A percentile compares a stretch with the other conserved stretches of the same genome.
Conservation (phyloP, 225 moss, liverwort and hornwort genomes). For the Neckera pumila region DNA sequence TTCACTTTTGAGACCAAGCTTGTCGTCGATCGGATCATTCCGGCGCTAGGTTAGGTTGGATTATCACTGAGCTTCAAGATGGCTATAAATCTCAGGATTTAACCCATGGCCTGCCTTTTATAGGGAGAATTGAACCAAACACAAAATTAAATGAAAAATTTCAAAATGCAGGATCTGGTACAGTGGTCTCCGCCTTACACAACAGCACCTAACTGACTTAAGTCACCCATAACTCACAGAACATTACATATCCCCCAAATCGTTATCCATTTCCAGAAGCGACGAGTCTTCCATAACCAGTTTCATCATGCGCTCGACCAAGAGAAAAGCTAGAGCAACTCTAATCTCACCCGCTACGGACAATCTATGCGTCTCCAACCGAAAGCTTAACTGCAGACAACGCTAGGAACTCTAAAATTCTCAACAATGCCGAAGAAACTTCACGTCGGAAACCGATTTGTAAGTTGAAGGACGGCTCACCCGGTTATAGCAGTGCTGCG, state of each 20-base stretch:
- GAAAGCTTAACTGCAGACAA: not conserved
- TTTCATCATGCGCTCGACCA: not conserved
- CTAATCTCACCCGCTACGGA: not conserved
- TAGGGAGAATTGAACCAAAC: not conserved
- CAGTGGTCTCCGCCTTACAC: not conserved
- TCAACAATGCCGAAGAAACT: not conserved
- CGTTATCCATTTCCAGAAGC: not conserved
- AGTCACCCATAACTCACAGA: not conserved
- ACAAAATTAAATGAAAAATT: too few relatives aligned
- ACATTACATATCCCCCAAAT: not conserved
- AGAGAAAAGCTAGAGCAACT: not conserved
- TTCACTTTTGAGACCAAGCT: not conserved
- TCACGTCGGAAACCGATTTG: not conserved
- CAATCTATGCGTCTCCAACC: not conserved
- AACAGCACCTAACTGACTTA: not conserved
- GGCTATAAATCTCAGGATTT: not conserved
- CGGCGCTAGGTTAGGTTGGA: not conserved
- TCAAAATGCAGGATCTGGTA: too few relatives aligned
- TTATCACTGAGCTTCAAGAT: not conserved
- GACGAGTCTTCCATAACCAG: not conserved
- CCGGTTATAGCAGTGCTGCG: not conserved
- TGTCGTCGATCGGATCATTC: not conserved
- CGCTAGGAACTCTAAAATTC: not conserved
- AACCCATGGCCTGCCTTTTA: too few relatives aligned
- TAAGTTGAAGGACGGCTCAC: not conserved